Percentiles rank a stretch among this genome's conserved stretches.
Evolutionary conservation across 257 asterid species (phyloP).

Genomic region (Lantana camara): DNA sequence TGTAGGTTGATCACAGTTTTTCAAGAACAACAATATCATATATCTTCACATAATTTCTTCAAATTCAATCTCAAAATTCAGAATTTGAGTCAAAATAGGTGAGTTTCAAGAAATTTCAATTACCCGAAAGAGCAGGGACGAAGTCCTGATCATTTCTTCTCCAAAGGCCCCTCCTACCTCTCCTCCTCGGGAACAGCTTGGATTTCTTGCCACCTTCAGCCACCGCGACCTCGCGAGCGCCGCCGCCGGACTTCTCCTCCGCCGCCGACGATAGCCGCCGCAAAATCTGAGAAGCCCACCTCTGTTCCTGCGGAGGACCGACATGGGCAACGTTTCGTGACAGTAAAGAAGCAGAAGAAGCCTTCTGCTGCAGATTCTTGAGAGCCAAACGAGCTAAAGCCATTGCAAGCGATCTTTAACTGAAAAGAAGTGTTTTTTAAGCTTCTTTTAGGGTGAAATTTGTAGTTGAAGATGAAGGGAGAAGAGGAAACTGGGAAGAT

Average conservation of each 20-base stretch:
- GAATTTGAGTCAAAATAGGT: too few relatives aligned
- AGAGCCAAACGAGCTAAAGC: slow-evolving; percentile 51
- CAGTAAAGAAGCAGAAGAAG: slow-evolving; percentile 24
- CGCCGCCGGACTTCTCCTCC: slow-evolving; percentile 29
- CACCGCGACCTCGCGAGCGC: slow-evolving; percentile 40
- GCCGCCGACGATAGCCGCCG: slow-evolving; percentile 35
- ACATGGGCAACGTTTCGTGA: neutral
- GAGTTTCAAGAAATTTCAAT: neutral
- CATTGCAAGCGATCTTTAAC: slow-evolving; percentile 20
- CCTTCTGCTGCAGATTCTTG: slow-evolving; percentile 40
- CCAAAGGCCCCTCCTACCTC: slow-evolving; percentile 41
- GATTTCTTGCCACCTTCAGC: slow-evolving; percentile 41
- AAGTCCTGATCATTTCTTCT: slow-evolving; percentile 38
- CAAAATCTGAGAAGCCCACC: slow-evolving; percentile 37
- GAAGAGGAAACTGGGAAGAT: neutral
- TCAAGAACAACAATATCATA: too few relatives aligned
- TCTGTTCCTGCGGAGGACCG: slow-evolving; percentile 22
- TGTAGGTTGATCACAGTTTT: too few relatives aligned
- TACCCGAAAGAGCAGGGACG: slow-evolving; percentile 42
- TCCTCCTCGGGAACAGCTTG: slow-evolving; percentile 31
- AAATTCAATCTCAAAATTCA: too few relatives aligned
- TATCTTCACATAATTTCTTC: too few relatives aligned
- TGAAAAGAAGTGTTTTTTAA: too few relatives aligned
- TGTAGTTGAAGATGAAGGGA: too few relatives aligned
- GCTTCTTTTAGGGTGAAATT: too few relatives aligned